A percentile compares a stretch with the other conserved stretches of the same genome.
phyloP scores from a whole-genome alignment of 2,329 filamentous ascomycete genomes.

The Chrysosporium queenslandicum region DNA sequence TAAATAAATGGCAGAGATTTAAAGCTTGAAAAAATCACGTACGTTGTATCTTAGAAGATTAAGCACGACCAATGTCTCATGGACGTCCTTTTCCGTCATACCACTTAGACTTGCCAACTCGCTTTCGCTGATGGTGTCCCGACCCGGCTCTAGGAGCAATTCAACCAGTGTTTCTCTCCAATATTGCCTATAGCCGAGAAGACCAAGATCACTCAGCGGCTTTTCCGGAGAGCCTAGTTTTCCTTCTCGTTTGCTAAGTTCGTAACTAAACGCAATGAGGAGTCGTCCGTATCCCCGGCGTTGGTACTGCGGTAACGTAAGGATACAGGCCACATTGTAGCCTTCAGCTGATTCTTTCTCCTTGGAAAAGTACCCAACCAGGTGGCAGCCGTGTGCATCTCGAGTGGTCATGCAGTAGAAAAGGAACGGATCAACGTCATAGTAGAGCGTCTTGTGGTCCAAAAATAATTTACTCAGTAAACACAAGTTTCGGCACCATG shows the following conservation, averaged over 20 bases:
- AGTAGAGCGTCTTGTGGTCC: conserved; percentile 97
- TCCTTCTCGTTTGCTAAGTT: conserved; percentile 86
- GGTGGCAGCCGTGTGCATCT: conserved; percentile 83
- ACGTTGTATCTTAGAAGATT: conserved; percentile 89
- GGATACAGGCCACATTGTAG: conserved; percentile 96
- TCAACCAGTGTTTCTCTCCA: conserved; percentile 95
- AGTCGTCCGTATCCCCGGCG: conserved; percentile 86
- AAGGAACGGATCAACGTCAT: conserved; percentile 91
- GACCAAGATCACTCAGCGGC: conserved; percentile 82
- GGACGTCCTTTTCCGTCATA: conserved; percentile 96
- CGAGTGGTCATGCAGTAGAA: conserved; percentile 97
- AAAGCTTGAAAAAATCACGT: conserved; percentile 21
- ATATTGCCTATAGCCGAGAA: conserved; percentile 91
- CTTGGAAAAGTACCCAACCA: conserved; percentile 98
- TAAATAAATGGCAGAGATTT: no score
- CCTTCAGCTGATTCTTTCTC: conserved; percentile 95
- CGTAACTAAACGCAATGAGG: conserved; percentile 94
- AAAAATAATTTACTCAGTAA: conserved; percentile 91
- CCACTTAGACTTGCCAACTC: conserved; percentile 66
- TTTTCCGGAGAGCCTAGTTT: conserved; percentile 96
- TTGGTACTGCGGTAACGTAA: conserved; percentile 93
- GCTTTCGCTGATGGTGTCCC: conserved; percentile 64
- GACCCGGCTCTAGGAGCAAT: conserved; percentile 62
- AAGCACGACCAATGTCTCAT: conserved; percentile 85
- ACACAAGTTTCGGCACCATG: conserved; percentile 98